Evolutionary conservation across 352 stramenopile genomes (phyloP).

Genomic region (Plasmopara viticola): DNA sequence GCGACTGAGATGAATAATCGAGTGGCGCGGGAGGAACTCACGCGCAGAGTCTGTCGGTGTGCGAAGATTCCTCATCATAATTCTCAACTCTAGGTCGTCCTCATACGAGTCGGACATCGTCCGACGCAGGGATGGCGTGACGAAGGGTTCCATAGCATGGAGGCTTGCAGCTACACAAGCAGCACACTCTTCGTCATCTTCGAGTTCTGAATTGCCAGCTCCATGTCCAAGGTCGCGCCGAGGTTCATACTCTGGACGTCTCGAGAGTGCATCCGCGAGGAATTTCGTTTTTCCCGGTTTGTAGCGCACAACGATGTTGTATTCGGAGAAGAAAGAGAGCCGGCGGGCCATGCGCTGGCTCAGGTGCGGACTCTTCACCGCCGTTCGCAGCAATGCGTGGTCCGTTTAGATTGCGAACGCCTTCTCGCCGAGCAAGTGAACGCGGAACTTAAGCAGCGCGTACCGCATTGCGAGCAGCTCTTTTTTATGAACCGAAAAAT

Average conservation of each 20-base stretch:
- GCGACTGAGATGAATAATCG: too few relatives aligned
- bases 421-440: neutral
- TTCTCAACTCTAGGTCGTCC: too few relatives aligned
- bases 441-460: neutral
- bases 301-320: neutral
- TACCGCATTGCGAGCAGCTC: neutral
- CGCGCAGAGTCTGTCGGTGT: too few relatives aligned
- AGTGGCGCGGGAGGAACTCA: too few relatives aligned
- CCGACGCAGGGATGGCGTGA: too few relatives aligned
- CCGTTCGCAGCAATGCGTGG: neutral
- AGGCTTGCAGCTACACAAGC: neutral
- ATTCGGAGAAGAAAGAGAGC: neutral
- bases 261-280: neutral
- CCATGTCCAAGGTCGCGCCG: neutral
- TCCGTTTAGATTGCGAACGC: neutral
- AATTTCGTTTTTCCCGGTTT: neutral
- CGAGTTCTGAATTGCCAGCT: neutral
- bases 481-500: neutral
- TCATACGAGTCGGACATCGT: too few relatives aligned
- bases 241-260: neutral
- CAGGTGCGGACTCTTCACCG: neutral
- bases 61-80: too few relatives aligned
- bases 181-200: neutral
- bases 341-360: neutral
- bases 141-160: too few relatives aligned